Conservation (phyloP, 805 yeast genomes). For the Yamadazyma paraphyllophila region DNA sequence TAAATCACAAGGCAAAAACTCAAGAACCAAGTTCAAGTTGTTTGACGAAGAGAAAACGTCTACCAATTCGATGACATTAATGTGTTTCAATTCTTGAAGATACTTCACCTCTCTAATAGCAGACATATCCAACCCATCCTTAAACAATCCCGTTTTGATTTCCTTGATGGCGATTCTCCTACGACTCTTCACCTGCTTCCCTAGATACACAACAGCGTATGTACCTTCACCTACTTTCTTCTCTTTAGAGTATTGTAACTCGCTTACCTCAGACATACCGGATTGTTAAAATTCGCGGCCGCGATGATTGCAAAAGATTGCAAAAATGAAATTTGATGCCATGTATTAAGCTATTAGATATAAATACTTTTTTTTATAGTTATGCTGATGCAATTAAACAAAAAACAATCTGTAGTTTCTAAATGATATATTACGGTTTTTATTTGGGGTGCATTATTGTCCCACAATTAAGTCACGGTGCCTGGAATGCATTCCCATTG, state of each 20-base stretch:
- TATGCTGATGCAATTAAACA: slow-evolving; percentile 2
- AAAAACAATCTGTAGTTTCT: neutral
- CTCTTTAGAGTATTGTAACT: slow-evolving; percentile 47
- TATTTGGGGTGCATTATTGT: no score
- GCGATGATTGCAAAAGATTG: neutral
- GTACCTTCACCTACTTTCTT: slow-evolving; percentile 98
- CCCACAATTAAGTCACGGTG: slow-evolving; percentile 8
- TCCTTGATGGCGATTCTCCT: slow-evolving; percentile 87
- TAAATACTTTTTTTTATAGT: neutral
- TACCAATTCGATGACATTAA: slow-evolving; percentile 79
- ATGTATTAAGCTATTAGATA: slow-evolving; percentile 7
- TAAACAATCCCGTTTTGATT: slow-evolving; percentile 89
- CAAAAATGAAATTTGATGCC: neutral
- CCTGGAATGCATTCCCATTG: slow-evolving; percentile 72
- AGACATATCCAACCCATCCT: slow-evolving; percentile 96
- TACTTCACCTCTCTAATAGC: slow-evolving; percentile 93
- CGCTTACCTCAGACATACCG: slow-evolving; percentile 7
- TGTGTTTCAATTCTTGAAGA: slow-evolving; percentile 68
- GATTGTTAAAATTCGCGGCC: slow-evolving; percentile 4
- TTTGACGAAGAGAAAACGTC: slow-evolving; percentile 76
- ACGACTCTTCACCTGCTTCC: slow-evolving; percentile 54
- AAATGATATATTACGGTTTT: no score
- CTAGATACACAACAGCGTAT: slow-evolving; percentile 92
- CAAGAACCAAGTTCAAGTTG: slow-evolving; percentile 82
- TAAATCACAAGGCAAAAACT: slow-evolving; percentile 81